phyloP scores from a whole-genome alignment of 129 eudicot genomes.

The Artemisia annua region DNA sequence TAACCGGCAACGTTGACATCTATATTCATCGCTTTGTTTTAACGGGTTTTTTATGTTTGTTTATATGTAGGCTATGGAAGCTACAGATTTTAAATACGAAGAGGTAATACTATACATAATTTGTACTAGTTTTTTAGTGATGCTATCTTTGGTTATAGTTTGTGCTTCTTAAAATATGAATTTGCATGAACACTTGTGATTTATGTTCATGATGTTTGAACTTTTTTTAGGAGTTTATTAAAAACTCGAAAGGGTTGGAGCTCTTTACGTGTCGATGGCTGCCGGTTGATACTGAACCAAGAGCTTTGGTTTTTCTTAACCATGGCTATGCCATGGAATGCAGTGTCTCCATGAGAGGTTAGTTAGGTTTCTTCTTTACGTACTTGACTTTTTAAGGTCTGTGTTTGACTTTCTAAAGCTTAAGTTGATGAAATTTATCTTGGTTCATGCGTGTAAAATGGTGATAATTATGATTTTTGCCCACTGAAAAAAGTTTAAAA shows the following conservation, averaged over 20 bases:
- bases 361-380: neutral
- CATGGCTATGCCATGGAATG: slow-evolving; percentile 97
- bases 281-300: slow-evolving; percentile 55
- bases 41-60: neutral
- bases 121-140: too few relatives aligned
- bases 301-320: slow-evolving; percentile 82
- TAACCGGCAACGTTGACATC: too few relatives aligned
- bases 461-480: neutral
- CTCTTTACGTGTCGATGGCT: slow-evolving; percentile 85
- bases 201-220: slow-evolving; percentile 9
- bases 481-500: neutral
- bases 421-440: neutral
- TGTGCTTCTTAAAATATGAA: neutral
- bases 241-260: slow-evolving; percentile 55
- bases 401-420: neutral
- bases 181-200: slow-evolving; percentile 9
- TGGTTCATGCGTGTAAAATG: neutral
- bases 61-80: slow-evolving; percentile 23
- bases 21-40: neutral
- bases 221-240: slow-evolving; percentile 50
- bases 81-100: slow-evolving; percentile 44
- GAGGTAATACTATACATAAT: slow-evolving; percentile 40
- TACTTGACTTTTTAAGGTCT: slow-evolving; percentile 13
- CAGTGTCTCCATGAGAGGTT: slow-evolving; percentile 91
- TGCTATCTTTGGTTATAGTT: slow-evolving; percentile 12